Conservation (phyloP, 2,329 filamentous ascomycete genomes). For the Aspergillus quadrilineatus region DNA sequence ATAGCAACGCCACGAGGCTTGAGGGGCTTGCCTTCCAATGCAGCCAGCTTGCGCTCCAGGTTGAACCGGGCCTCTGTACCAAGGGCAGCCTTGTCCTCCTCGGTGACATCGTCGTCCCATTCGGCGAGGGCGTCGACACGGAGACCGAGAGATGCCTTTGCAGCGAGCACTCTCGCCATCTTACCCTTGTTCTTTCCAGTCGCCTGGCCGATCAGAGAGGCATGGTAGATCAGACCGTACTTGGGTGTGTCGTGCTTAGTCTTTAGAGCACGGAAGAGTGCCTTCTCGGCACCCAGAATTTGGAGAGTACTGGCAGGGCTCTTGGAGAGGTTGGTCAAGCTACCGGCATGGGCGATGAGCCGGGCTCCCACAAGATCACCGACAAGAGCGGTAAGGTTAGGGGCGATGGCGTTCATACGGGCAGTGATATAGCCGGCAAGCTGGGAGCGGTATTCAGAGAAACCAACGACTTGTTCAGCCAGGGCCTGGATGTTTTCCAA, state of each 20-base stretch:
- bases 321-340: slow-evolving; percentile 92
- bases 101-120: slow-evolving; percentile 73
- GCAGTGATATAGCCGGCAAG: slow-evolving; percentile 85
- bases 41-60: slow-evolving; percentile 50
- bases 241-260: slow-evolving; percentile 99
- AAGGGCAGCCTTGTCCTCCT: slow-evolving; percentile 82
- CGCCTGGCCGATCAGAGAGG: slow-evolving; percentile 91
- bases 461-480: slow-evolving; percentile 88
- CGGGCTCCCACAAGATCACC: slow-evolving; percentile 92
- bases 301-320: slow-evolving; percentile 93
- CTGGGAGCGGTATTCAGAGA: slow-evolving; percentile 85
- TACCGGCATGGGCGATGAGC: slow-evolving; percentile 91
- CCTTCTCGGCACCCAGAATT: slow-evolving; percentile 98
- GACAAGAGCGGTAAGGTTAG: slow-evolving; percentile 89
- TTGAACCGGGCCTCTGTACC: slow-evolving; percentile 61
- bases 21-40: slow-evolving; percentile 85
- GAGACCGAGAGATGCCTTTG: slow-evolving; percentile 88
- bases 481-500: slow-evolving; percentile 87
- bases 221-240: slow-evolving; percentile 92
- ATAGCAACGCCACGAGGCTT: slow-evolving; percentile 73
- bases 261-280: slow-evolving; percentile 95
- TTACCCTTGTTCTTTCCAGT: slow-evolving; percentile 99
- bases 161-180: slow-evolving; percentile 92
- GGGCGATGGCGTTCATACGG: slow-evolving; percentile 95
- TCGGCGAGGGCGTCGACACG: slow-evolving; percentile 87